Evolutionary conservation across 305 asterid genomes (phyloP), one percentile per base, ranked within the genome.

Genomic region (Vinca major): DNA sequence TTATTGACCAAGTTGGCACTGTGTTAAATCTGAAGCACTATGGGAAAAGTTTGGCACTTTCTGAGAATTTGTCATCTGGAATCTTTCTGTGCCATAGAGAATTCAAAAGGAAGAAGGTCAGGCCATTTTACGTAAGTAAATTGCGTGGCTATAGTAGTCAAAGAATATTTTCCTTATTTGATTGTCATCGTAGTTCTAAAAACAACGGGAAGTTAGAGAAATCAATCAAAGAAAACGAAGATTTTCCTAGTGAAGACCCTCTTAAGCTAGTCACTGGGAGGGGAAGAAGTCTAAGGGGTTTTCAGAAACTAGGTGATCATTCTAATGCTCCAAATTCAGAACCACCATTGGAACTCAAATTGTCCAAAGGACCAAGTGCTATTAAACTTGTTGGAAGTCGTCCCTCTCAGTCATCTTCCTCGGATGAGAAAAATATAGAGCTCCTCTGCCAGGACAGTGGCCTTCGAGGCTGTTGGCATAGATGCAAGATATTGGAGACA

Each of bases 401-500:
- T 69, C 74, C 80, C 62, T 40, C 4, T 65, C 73, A 39, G 55
- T 53, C 53, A 17, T 36, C 62, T 21, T 51, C 73, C 54, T 47
- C 54, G 61, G 72, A 61, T 43, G 75, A 66, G 41, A 54, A 78
- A 51, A 65, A 73, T 37, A 68, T 90, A 17, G 96, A 86, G 82
- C 37, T 86, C 73, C 90, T 88, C 65, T 73, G 75, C 36, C 83
- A 76, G 75, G 91, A 88, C 20, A 86, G 86, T 12, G 86, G 90
- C 66, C 40, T 84, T 67, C 74, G 83, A 48, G 94, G 91, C 40
- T 86, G 94, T 81, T 88, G 97, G 94, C 84, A 85, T 69, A 81
- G 80, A 77, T 84, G 92, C 78, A 87, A 68, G 82, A 69, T 87
- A 66, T 62, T 87, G 72, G 60, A 36, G 47, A 75, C 79, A 4